Percentiles rank a stretch among this genome's conserved stretches.
Evolutionary conservation across 495 filamentous ascomycete genomes (phyloP).

Genomic region (Friedmanniomyces endolithicus): DNA sequence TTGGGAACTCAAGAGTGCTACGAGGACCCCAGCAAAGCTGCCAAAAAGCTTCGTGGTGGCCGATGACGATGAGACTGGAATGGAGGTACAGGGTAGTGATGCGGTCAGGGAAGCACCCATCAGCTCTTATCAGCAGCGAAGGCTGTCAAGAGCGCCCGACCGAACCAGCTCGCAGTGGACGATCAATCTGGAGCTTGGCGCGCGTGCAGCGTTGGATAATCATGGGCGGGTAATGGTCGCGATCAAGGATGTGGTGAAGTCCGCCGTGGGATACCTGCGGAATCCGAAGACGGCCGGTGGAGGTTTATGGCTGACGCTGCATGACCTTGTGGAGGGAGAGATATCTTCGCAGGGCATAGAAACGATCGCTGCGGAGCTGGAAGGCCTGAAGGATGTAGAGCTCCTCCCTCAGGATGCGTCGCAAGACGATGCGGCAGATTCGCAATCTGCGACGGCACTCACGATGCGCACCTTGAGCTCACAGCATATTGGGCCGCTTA

Average conservation of each 20-base stretch:
- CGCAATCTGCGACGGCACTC: neutral
- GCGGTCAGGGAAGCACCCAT: neutral
- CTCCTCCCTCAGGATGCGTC: neutral
- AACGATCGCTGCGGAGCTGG: neutral
- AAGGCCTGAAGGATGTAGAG: neutral
- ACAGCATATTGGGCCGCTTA: neutral
- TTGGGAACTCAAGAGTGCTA: conserved; percentile 7
- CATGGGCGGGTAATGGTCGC: neutral
- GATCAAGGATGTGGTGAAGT: neutral
- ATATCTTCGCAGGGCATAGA: neutral
- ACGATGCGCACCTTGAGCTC: neutral
- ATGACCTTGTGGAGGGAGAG: neutral
- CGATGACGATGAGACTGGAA: conserved; percentile 1
- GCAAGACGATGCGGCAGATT: neutral
- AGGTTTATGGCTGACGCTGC: neutral
- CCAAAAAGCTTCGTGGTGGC: conserved; percentile 1
- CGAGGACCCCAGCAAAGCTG: neutral
- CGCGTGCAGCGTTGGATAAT: neutral
- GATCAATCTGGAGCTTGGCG: conserved; percentile 2
- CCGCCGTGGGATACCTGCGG: neutral
- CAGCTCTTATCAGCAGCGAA: conserved; percentile 4
- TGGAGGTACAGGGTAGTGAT: neutral
- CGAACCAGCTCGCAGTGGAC: neutral
- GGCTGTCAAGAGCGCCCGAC: neutral
- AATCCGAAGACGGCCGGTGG: neutral